Base-by-base conservation (phyloP, 768 basidiomycete species). In the Tricholoma furcatifolium region DNA sequence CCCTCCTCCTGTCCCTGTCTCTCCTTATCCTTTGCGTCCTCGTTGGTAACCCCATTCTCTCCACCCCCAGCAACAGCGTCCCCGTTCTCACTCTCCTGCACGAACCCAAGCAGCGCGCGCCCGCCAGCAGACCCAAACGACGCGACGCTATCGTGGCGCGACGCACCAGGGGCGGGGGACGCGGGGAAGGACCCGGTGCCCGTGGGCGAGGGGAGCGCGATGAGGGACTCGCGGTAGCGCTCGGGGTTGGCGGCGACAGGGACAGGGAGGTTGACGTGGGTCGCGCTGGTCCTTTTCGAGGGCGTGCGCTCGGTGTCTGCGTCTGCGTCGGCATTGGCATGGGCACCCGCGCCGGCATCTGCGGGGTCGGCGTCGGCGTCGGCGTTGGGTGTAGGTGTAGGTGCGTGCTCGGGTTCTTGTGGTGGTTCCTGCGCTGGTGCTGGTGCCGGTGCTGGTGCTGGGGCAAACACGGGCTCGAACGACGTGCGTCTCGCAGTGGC, bases 101-200 rank as follows among this genome's bases (percentile, higher is more conserved):
- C 27, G 27, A 3, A 27, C 27, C 27, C 27, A 27, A 27, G n/a
- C 27, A 27, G 27, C 27, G 27, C 7, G 27, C 27, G 7, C 27
- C 27, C 27, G 27, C 41, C 42, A 9, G 31, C 32, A 1, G 58
- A 54, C 15, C 50, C 10, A 34, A 53, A 51, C 10, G 66, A 67
- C 11, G 47, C 65, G 18, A 72, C 51, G 43, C 77, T 80, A 38
- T 68, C 71, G 34, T 75, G 76, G 50, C 79, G 78, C 4, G 77
- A 80, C 15, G 27, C 7, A 27, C 55, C 55, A 30, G 41, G 11
- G 8, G 48, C 49, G 23, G 27, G 43, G 34, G 52, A 43, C 51
- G 27, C 27, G 30, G 46, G 54, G 38, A 54, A 55, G 0, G 55
- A 53, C 32, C 57, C 43, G 30, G 50, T 56, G 32, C 57, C 43